A percentile compares a stretch with the other conserved stretches of the same genome.
Evolutionary conservation across 805 yeast species (phyloP).

Genomic region (Candida verbasci): DNA sequence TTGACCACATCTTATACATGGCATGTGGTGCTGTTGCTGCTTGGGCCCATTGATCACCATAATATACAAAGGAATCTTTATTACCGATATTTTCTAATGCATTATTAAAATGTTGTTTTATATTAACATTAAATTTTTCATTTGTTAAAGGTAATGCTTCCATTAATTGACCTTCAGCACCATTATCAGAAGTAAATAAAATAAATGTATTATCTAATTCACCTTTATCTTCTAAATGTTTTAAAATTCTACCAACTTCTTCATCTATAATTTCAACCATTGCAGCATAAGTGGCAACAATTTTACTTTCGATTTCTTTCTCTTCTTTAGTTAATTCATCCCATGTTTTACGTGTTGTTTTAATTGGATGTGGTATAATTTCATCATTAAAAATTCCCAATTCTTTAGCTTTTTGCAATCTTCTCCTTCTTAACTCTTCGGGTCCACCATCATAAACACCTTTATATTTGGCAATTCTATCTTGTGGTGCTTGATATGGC

Average conservation of each 20-base stretch:
- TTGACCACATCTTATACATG: slow-evolving; percentile 54
- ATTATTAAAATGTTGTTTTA: slow-evolving; percentile 39
- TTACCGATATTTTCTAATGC: slow-evolving; percentile 45
- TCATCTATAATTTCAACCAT: slow-evolving; percentile 55
- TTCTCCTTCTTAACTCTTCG: slow-evolving; percentile 30
- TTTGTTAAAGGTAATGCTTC: slow-evolving; percentile 48
- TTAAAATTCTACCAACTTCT: slow-evolving; percentile 47
- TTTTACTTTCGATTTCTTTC: slow-evolving; percentile 31
- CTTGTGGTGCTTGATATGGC: slow-evolving; percentile 60
- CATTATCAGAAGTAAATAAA: slow-evolving; percentile 61
- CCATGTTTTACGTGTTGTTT: slow-evolving; percentile 44
- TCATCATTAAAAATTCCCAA: slow-evolving; percentile 45
- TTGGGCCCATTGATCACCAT: slow-evolving; percentile 58
- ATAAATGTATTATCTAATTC: slow-evolving; percentile 53
- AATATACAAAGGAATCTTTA: slow-evolving; percentile 45
- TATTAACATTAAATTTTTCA: slow-evolving; percentile 18
- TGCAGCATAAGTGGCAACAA: slow-evolving; percentile 60
- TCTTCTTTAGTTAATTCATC: slow-evolving; percentile 35
- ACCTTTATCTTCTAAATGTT: slow-evolving; percentile 35
- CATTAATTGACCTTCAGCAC: slow-evolving; percentile 58
- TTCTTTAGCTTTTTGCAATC: slow-evolving; percentile 37
- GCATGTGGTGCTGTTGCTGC: slow-evolving; percentile 56
- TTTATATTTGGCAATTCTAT: slow-evolving; percentile 42
- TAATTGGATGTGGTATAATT: slow-evolving; percentile 41
- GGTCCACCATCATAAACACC: slow-evolving; percentile 50